Percentiles rank a stretch among this genome's conserved stretches.
These are phyloP conservation scores for Cordyceps cicadae DNA, from an alignment of 2,329 filamentous ascomycete species.

Conservation along the genomic window DNA sequence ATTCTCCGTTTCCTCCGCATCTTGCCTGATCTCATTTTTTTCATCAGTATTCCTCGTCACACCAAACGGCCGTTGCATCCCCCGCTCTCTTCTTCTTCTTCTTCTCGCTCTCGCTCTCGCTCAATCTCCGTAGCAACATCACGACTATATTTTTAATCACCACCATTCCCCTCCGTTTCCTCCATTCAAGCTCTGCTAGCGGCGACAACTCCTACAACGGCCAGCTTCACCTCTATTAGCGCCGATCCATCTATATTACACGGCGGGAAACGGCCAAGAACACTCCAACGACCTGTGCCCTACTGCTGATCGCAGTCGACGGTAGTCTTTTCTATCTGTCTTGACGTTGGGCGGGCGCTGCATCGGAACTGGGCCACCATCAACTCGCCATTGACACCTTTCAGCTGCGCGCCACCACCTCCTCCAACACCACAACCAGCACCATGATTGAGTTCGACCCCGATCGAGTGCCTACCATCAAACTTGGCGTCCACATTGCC, in stretches of 20 bases:
- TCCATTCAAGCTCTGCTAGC: not conserved
- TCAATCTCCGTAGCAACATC: not conserved
- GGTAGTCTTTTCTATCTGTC: not conserved
- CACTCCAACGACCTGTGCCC: not conserved
- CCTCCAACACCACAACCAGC: slow-evolving; percentile 2
- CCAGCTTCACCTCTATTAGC: slow-evolving; percentile 3
- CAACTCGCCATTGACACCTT: not conserved
- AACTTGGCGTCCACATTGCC: slow-evolving; percentile 47
- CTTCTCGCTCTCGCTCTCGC: not conserved
- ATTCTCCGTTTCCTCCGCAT: not conserved
- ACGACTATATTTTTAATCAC: not conserved
- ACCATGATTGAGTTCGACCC: slow-evolving; percentile 46
- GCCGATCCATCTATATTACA: slow-evolving; percentile 1
- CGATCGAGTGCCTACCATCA: slow-evolving; percentile 45
- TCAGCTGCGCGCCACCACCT: not conserved
- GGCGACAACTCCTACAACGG: not conserved
- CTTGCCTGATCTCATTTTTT: not conserved
- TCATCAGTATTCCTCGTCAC: not conserved
- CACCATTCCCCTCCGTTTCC: not conserved
- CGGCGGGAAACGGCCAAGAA: not conserved
- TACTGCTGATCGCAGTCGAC: not conserved
- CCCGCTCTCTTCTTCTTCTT: not conserved
- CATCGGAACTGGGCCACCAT: not conserved
- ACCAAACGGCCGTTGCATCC: not conserved
- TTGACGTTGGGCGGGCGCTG: not conserved